Base-by-base conservation (phyloP, 225 moss, liverwort and hornwort species). In the Rhytidiadelphus loreus region DNA sequence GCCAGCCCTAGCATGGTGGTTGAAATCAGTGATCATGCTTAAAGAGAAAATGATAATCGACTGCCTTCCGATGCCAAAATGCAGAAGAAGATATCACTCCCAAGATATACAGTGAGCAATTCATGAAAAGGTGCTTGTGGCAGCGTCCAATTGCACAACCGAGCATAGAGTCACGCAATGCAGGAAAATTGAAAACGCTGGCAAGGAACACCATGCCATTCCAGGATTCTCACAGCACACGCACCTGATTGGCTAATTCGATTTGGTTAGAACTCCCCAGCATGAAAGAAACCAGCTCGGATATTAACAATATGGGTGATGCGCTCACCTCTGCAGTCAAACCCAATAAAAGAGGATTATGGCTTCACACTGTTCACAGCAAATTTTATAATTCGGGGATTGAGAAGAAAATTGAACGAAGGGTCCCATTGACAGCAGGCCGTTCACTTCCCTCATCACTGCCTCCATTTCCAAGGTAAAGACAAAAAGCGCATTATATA, bases 321-420 rank as follows among this genome's bases (percentile, higher is more conserved):
- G 86, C 48, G 80, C 80, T 88, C 89, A 89, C 79, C 83, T 88
- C 92, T 91, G 89, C 92, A 88, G 80, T 73, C 56, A 87, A 83
- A 60, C 80, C 79, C 72, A 37, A 83, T 68, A 46, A 48, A 28
- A 56, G 39, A 60, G 41, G 16, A 69, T 70, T 63, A 78, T 46
- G 50, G 57, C 41, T 86, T 77, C 64, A n/a, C n/a, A n/a, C n/a
- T n/a, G n/a, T n/a, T n/a, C n/a, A 85, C 21, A 64, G 48, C n/a
- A 55, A 30, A 64, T 62, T 26, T 50, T 26, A 32, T 25, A 71
- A 53, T 50, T 58, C 43, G 70, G 50, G 53, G 48, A 39, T 22
- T 71, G 37, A 29, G 69, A 84, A 89, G 75, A 53, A 55, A 77
- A 90, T 19, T 57, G 58, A 76, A 87, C 19, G 21, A 39, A 69